Base-by-base conservation (phyloP, 2,329 filamentous ascomycete species). In the Trichoderma semiorbis region DNA sequence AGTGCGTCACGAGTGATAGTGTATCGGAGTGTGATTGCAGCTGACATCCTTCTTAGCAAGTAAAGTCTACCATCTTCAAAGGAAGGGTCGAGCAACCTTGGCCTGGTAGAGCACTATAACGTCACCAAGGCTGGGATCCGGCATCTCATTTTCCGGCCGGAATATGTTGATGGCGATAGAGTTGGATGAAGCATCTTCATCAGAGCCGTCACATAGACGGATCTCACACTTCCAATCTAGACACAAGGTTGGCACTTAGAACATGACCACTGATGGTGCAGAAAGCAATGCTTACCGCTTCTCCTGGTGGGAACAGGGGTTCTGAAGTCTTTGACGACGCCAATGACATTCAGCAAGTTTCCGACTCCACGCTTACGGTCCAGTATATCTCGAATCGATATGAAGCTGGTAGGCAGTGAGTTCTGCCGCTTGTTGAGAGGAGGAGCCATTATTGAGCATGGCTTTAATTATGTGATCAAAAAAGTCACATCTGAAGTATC, bases 321-420 rank as follows among this genome's bases (percentile, higher is more conserved):
- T 71, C 88, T 85, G 63, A 85, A 86, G 75, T 95, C 92, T 66
- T 89, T 88, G 4, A 95, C 87, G 5, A 95, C 80, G 1, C 93
- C 94, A 65, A 94, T 86, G 53, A 96, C 81, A 80, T 84, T 91
- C 74, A 90, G 83, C 7, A 82, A 72, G 2, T 55, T 75, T 32
- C 78, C 74, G 30, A 75, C 18, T 10, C 74, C 61, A 60, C 80
- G 70, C 28, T 79, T 78, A 24, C 79, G 80, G 65, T 86, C 80
- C 73, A 89, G 76, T 24, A 89, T 77, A 34, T 84, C 78, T 73
- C 81, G 77, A 75, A 85, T 79, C 14, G 78, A 70, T 64, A 72
- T 72, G 69, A 78, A 79, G 62, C 75, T 74, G 24, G 72, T 69
- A 24, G 78, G 79, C 64, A 75, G 66, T 32, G 70, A 21, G 11